Evolutionary conservation across 306 rosid species (phyloP).

Genomic region (Acmispon strigosus): DNA sequence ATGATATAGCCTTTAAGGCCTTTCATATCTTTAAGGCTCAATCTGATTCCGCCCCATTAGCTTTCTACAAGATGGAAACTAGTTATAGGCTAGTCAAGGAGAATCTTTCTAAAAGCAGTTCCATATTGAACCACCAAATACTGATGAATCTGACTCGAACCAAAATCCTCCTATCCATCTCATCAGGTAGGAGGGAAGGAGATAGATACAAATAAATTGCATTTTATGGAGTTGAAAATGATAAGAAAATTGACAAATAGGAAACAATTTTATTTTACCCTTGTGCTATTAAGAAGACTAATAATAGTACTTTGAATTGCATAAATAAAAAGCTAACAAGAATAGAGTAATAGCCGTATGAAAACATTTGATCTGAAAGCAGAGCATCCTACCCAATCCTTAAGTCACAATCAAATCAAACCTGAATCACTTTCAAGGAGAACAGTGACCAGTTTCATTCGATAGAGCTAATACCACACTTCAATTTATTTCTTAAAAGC

Average conservation of each 20-base stretch:
- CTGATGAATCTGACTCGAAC: not conserved
- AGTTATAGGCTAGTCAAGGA: not conserved
- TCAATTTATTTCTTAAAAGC: not conserved
- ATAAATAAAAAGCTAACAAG: not conserved
- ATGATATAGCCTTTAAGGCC: not conserved
- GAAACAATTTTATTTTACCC: not conserved
- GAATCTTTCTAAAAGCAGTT: not conserved
- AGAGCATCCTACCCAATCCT: not conserved
- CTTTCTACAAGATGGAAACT: constrained; percentile 12
- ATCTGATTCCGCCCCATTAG: not conserved
- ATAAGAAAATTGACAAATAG: not conserved
- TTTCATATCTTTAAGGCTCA: not conserved
- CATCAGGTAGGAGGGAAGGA: not conserved
- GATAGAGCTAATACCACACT: constrained; percentile 1
- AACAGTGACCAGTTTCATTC: not conserved
- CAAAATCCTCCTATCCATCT: not conserved
- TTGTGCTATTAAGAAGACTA: not conserved
- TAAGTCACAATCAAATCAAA: constrained; percentile 21
- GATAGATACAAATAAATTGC: constrained; percentile 11
- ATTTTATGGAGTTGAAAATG: constrained; percentile 5
- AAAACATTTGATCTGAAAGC: constrained; percentile 5
- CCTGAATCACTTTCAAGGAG: not conserved
- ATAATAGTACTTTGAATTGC: not conserved
- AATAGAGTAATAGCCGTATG: not conserved
- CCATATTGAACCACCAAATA: not conserved